A percentile compares a stretch with the other conserved stretches of the same genome.
Conservation (phyloP, 495 filamentous ascomycete species). For the Halenospora varia region DNA sequence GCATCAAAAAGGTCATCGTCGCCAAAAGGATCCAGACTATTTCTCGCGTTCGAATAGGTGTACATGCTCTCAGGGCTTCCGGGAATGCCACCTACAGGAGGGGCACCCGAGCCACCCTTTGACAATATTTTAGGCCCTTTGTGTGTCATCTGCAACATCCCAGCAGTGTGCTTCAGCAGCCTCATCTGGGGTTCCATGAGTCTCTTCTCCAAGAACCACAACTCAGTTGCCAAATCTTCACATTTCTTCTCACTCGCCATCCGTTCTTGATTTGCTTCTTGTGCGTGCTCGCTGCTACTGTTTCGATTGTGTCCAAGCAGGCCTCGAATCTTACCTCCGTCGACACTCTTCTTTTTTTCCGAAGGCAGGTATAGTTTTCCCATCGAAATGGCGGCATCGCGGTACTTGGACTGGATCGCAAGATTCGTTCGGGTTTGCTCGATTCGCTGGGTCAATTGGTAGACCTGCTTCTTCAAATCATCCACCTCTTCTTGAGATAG, state of each 20-base stretch:
- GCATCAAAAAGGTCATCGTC: conserved; percentile 64
- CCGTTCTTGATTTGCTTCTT: conserved; percentile 70
- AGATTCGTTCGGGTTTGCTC: conserved; percentile 77
- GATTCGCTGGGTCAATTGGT: conserved; percentile 65
- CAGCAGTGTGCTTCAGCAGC: conserved; percentile 87
- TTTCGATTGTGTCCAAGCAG: conserved; percentile 47
- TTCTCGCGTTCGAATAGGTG: conserved; percentile 50
- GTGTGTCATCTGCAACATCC: conserved; percentile 84
- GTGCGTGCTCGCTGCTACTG: conserved; percentile 31
- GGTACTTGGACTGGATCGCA: conserved; percentile 86
- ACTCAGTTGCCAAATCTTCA: conserved; percentile 75
- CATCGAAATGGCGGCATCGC: conserved; percentile 87
- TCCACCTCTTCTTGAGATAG: conserved; percentile 90
- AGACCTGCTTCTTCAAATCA: conserved; percentile 78
- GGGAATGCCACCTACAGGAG: conserved; percentile 43
- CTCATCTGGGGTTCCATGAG: conserved; percentile 65
- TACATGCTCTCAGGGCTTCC: conserved; percentile 67
- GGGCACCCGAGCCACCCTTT: conserved; percentile 22
- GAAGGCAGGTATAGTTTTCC: conserved; percentile 63
- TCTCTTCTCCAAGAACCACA: conserved; percentile 72
- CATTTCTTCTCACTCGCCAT: conserved; percentile 72
- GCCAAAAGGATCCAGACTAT: conserved; percentile 39
- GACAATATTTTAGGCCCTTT: conserved; percentile 43
- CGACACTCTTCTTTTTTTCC: conserved; percentile 33
- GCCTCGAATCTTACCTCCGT: conserved; percentile 42